phyloP scores from a whole-genome alignment of 805 yeast genomes.

The Zygosaccharomyces pseudorouxii region DNA sequence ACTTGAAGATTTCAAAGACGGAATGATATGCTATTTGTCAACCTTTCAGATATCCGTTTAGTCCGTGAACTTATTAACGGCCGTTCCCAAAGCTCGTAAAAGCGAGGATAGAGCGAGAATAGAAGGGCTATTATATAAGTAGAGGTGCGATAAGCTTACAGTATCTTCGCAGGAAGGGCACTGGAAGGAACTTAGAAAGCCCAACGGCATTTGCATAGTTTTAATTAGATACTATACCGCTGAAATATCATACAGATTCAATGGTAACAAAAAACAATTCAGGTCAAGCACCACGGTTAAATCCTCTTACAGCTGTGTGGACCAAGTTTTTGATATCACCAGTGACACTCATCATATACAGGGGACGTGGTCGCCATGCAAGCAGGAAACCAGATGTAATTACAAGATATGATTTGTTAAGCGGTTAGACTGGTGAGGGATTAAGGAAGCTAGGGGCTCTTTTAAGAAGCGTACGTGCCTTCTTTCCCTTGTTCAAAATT shows the following conservation, averaged over 20 bases:
- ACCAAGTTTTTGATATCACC: conserved; percentile 7
- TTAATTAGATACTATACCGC: no score
- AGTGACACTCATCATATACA: conserved; percentile 6
- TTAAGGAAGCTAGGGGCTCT: background rate
- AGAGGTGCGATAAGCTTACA: no score
- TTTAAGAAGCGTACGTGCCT: background rate
- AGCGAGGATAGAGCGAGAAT: no score
- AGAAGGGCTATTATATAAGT: no score
- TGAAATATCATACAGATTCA: no score
- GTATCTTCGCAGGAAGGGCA: background rate
- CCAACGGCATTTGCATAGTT: no score
- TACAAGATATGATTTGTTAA: conserved; percentile 23
- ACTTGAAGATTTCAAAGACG: background rate
- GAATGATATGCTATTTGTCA: background rate
- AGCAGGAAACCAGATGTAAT: conserved; percentile 19
- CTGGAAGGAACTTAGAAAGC: background rate
- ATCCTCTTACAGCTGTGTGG: background rate
- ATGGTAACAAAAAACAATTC: background rate
- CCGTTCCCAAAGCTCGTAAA: no score
- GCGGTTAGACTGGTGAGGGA: conserved; percentile 6
- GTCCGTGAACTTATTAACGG: no score
- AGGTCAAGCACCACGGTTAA: background rate
- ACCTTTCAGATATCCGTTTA: no score
- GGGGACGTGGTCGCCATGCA: conserved; percentile 17
- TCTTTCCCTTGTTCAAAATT: background rate